Conservation (phyloP, 805 yeast species). For the Candida endomychidarum region DNA sequence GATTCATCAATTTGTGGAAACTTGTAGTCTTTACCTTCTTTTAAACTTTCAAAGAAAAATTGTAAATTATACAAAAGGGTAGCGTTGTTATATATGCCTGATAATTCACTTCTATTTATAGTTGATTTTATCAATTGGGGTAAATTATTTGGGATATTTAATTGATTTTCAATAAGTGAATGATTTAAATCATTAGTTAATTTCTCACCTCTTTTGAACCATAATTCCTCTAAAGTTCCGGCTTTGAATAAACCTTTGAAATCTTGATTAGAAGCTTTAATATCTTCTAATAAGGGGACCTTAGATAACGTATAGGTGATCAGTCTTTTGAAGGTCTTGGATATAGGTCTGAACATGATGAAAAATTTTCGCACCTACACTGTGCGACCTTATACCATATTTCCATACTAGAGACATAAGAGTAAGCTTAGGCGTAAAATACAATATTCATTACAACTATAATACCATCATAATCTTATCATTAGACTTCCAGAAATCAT, state of each 20-base stretch:
- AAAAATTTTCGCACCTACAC: constrained; percentile 10
- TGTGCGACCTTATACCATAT: no score
- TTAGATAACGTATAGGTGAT: constrained; percentile 34
- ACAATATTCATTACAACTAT: constrained; percentile 1
- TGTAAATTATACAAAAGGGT: constrained; percentile 49
- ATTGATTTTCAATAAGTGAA: constrained; percentile 27
- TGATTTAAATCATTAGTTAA: constrained; percentile 37
- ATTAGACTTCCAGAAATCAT: neutral
- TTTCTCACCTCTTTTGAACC: constrained; percentile 39
- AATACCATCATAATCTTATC: neutral
- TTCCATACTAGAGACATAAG: no score
- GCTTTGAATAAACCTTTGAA: constrained; percentile 38
- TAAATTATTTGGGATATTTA: constrained; percentile 24
- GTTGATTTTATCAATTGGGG: constrained; percentile 39
- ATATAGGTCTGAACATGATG: constrained; percentile 7
- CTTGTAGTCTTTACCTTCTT: constrained; percentile 13
- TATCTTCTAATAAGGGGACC: constrained; percentile 29
- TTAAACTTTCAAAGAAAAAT: constrained; percentile 48
- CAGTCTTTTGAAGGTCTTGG: neutral
- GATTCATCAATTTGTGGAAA: constrained; percentile 21
- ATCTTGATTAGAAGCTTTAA: constrained; percentile 25
- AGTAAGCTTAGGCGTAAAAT: no score
- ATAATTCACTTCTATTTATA: constrained; percentile 46
- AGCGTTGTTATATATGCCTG: constrained; percentile 45
- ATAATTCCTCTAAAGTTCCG: constrained; percentile 33